These are phyloP conservation scores for Leptographium radiaticola DNA, from an alignment of 2,329 filamentous ascomycete species.

Conservation along the genomic window DNA sequence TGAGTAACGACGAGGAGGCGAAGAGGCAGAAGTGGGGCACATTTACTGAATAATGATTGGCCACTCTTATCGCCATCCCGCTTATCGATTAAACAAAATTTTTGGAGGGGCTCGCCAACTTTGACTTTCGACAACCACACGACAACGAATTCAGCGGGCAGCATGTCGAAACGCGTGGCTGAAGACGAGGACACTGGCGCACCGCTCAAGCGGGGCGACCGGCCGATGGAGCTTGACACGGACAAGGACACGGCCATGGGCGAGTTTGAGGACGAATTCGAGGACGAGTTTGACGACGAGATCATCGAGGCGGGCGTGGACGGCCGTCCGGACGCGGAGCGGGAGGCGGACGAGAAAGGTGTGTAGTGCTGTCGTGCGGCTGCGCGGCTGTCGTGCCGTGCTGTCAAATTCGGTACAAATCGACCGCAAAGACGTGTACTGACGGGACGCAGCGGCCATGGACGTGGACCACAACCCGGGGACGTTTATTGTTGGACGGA, in stretches of 20 bases:
- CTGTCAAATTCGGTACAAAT: too few relatives aligned
- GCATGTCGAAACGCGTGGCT: constrained; percentile 13
- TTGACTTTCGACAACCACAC: too few relatives aligned
- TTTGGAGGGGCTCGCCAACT: too few relatives aligned
- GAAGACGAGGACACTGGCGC: constrained; percentile 9
- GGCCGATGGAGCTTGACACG: constrained; percentile 55
- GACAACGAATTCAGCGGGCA: not conserved
- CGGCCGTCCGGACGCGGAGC: constrained; percentile 79
- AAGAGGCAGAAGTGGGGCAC: too few relatives aligned
- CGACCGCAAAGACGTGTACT: too few relatives aligned
- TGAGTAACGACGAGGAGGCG: too few relatives aligned
- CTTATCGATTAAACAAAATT: too few relatives aligned
- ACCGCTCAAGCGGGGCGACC: constrained; percentile 47
- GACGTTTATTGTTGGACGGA: constrained; percentile 90
- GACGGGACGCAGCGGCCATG: constrained; percentile 47
- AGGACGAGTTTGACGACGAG: constrained; percentile 80
- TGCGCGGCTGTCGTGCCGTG: not conserved
- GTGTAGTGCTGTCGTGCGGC: constrained; percentile 20
- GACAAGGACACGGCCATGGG: constrained; percentile 44
- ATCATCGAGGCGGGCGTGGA: constrained; percentile 91
- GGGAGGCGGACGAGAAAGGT: constrained; percentile 78
- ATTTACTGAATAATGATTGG: too few relatives aligned
- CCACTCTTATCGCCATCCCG: too few relatives aligned
- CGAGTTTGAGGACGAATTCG: constrained; percentile 93
- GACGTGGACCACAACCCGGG: constrained; percentile 65